Conservation (phyloP, 2,329 filamentous ascomycete genomes). For the Berkeleyomyces basicola region DNA sequence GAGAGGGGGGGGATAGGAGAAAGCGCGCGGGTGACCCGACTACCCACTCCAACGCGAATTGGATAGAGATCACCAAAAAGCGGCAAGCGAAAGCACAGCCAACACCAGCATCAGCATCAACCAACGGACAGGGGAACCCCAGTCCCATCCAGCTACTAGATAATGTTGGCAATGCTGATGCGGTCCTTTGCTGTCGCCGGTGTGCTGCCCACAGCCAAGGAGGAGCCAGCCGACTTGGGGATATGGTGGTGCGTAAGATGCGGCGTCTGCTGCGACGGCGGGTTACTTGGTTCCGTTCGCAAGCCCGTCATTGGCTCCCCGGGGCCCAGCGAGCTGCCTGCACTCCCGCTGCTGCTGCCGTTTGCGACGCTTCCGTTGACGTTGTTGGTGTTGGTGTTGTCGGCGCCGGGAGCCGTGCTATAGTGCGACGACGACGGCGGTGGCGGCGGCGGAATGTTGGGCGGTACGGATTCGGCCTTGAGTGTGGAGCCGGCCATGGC, state of each 20-base stretch:
- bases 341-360: background rate
- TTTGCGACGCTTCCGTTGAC: background rate
- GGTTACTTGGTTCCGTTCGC: background rate
- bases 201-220: background rate
- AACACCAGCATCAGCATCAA: background rate
- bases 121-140: background rate
- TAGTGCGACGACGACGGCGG: background rate
- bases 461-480: background rate
- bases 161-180: slow-evolving; percentile 31
- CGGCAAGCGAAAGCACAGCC: background rate
- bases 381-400: background rate
- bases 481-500: background rate
- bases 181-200: slow-evolving; percentile 19
- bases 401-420: background rate
- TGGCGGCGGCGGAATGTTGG: background rate
- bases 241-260: slow-evolving; percentile 10
- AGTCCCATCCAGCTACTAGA: slow-evolving; percentile 18
- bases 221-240: background rate
- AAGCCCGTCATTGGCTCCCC: background rate
- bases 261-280: slow-evolving; percentile 15
- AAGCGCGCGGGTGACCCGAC: too few relatives aligned
- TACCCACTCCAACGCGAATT: background rate
- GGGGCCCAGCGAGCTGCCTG: background rate
- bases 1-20: too few relatives aligned
- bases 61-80: background rate